Base-by-base conservation (phyloP, 164 flowering plant genomes). In the Stephania yunnanensis region DNA sequence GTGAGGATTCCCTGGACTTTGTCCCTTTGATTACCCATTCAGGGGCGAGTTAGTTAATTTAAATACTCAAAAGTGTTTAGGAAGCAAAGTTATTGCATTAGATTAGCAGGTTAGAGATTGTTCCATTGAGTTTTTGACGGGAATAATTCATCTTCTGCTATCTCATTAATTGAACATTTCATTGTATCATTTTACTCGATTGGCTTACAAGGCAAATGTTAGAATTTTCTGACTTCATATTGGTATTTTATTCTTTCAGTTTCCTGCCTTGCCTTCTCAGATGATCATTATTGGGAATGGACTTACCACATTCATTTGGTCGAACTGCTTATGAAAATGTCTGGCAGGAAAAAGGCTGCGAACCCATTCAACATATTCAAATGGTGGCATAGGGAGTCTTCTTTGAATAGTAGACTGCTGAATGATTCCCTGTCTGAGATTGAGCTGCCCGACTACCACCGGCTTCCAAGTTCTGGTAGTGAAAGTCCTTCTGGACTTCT, bases 401-500 rank as follows among this genome's bases (percentile, higher is more conserved):
- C 95, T 29, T 78, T 91, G 75, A 84, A 84, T 12, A 78, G 83
- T 50, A 81, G 86, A 74, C 79, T 94, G 80, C 92, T 94, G 69
- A 69, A 83, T 45, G 91, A 89, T 80, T 86, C 80, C 72, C 83
- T 85, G 72, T 92, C 90, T 77, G 97, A 94, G 88, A 87, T 96
- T 77, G 98, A 96, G 81, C 83, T 96, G 78, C 93, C 98, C 29
- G 87, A 84, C 13, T 96, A 91, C 77, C 84, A 86, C 76, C 83
- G 88, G 78, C 78, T 86, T 25, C 91, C 93, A 36, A 90, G 94
- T 87, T 85, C 89, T 71, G 97, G 92, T 42, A 94, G 98, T 82
- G 98, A 96, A 78, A 96, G 99, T 81, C 99, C 99, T 80, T 89
- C 99, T 12, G 98, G 91, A 69, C 92, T 96, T 79, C 92, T 96